Percentiles rank a stretch among this genome's conserved stretches.
phyloP scores from a whole-genome alignment of 2,329 filamentous ascomycete species.

The Ceratocystis cubensis region DNA sequence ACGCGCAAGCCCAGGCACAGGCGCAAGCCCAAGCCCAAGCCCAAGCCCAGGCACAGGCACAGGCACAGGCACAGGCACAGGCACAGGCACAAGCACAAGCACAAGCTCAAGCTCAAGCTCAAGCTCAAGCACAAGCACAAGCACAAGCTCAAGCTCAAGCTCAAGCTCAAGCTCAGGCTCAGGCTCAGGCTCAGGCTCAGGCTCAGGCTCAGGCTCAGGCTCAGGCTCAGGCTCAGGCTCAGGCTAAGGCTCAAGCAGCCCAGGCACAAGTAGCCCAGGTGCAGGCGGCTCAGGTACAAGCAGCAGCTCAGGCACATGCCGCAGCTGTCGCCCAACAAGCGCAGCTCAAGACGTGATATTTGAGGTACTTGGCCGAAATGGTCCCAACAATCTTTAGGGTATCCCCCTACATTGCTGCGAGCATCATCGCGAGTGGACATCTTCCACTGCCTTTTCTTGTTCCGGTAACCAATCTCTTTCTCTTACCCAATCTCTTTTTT shows the following conservation, averaged over 20 bases:
- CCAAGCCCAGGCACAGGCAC: slow-evolving; percentile 21
- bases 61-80: background rate
- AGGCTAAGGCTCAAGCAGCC: slow-evolving; percentile 7
- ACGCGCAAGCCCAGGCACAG: slow-evolving; percentile 22
- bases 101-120: slow-evolving; percentile 23
- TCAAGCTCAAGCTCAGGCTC: slow-evolving; percentile 24
- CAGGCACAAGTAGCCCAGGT: background rate
- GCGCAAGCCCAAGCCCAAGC: slow-evolving; percentile 22
- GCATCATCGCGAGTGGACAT: background rate
- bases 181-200: slow-evolving; percentile 23
- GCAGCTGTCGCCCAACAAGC: slow-evolving; percentile 14
- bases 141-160: slow-evolving; percentile 13
- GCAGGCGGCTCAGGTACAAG: slow-evolving; percentile 1
- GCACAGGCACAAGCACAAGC: background rate
- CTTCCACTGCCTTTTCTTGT: background rate
- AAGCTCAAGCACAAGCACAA: slow-evolving; percentile 18
- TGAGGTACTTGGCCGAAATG: background rate
- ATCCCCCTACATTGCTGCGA: background rate
- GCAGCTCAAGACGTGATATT: slow-evolving; percentile 13
- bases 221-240: slow-evolving; percentile 25
- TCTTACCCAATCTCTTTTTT: slow-evolving; percentile 11
- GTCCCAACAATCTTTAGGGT: background rate
- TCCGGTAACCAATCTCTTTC: slow-evolving; percentile 20
- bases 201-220: slow-evolving; percentile 16
- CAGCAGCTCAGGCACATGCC: slow-evolving; percentile 11